phyloP scores from a whole-genome alignment of 768 basidiomycete genomes.

The Kwoniella shandongensis region DNA sequence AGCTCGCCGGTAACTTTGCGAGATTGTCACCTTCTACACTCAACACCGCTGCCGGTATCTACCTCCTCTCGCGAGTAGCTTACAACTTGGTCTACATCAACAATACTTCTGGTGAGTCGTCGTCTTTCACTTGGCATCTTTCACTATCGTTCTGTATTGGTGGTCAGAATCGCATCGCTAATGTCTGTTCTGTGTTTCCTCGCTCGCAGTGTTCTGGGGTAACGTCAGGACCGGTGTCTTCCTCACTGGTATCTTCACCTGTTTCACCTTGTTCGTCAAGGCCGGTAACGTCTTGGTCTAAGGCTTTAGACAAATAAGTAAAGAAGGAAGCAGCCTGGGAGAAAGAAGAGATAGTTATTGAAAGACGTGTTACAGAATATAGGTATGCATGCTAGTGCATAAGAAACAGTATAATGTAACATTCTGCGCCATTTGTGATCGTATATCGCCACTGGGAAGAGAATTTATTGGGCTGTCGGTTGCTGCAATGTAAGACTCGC shows the following conservation, averaged over 20 bases:
- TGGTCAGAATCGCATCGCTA: too few species aligned
- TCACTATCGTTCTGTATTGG: background rate
- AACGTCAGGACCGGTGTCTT: constrained; percentile 29
- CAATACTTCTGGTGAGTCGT: constrained; percentile 28
- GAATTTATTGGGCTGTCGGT: too few species aligned
- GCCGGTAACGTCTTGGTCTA: constrained; percentile 37
- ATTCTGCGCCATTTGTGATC: too few species aligned
- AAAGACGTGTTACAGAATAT: too few species aligned
- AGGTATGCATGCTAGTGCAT: too few species aligned
- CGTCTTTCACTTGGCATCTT: background rate
- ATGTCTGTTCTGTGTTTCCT: background rate
- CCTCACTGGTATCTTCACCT: constrained; percentile 30
- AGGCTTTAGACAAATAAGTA: background rate
- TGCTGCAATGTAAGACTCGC: too few species aligned
- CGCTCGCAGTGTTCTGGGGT: constrained; percentile 14
- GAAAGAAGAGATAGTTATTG: too few species aligned
- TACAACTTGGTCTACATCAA: constrained; percentile 45
- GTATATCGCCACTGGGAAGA: too few species aligned
- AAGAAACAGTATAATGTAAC: too few species aligned
- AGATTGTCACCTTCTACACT: constrained; percentile 30
- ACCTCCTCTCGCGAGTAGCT: constrained; percentile 29
- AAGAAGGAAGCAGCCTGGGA: background rate
- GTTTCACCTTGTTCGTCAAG: constrained; percentile 42
- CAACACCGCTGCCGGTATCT: constrained; percentile 35
- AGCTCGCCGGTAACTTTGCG: constrained; percentile 44